Evolutionary conservation across 768 basidiomycete genomes (phyloP).

Genomic region (Fomitopsis pulvina): DNA sequence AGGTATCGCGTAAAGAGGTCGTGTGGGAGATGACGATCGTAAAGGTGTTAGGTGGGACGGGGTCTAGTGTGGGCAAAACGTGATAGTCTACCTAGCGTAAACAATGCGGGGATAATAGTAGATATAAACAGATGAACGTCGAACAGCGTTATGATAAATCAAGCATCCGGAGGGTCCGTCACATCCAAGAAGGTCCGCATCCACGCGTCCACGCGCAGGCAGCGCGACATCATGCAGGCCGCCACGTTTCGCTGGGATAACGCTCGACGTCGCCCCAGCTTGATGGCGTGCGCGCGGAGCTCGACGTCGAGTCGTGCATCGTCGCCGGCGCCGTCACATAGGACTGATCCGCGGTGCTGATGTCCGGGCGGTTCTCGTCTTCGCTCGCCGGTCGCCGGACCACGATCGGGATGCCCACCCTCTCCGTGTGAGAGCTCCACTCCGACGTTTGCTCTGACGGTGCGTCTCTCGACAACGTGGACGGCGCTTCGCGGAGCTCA

Average conservation of each 20-base stretch:
- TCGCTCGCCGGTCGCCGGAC: conserved; percentile 14
- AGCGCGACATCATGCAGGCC: background rate
- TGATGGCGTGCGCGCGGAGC: conserved; percentile 37
- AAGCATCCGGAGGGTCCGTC: background rate
- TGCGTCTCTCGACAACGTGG: conserved; percentile 13
- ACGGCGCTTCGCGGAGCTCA: conserved; percentile 18
- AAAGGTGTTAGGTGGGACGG: too few species aligned
- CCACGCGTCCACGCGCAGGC: background rate
- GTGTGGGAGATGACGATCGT: too few species aligned
- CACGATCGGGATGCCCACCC: conserved; percentile 22
- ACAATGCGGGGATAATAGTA: too few species aligned
- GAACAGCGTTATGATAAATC: background rate
- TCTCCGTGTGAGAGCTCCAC: conserved; percentile 13
- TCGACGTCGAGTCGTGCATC: conserved; percentile 47
- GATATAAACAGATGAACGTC: too few species aligned
- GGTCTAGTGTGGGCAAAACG: background rate
- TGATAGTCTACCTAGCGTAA: background rate
- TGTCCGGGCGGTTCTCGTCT: conserved; percentile 41
- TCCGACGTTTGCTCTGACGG: conserved; percentile 8
- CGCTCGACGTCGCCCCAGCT: conserved; percentile 34
- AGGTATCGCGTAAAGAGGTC: too few species aligned
- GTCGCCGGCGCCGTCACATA: conserved; percentile 64
- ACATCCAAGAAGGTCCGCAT: too few species aligned
- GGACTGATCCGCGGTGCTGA: conserved; percentile 65
- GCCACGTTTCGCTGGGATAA: background rate